These are phyloP conservation scores for Endothia cerciana DNA, from an alignment of 2,329 filamentous ascomycete genomes.

Conservation along the genomic window DNA sequence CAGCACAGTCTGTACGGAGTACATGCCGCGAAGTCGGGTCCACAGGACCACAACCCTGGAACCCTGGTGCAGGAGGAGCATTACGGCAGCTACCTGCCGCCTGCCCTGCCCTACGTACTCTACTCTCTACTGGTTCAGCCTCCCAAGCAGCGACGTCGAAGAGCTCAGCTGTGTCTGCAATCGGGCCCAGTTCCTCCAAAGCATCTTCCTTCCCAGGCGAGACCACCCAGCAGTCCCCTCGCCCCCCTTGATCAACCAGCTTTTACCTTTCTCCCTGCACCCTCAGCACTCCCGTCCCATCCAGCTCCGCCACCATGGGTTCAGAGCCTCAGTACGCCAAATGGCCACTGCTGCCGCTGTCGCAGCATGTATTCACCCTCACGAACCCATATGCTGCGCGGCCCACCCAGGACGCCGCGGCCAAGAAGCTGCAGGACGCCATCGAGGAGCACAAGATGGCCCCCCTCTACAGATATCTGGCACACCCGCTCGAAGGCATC, in stretches of 20 bases:
- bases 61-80: constrained; percentile 17
- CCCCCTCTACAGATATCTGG: constrained; percentile 81
- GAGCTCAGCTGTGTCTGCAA: constrained; percentile 17
- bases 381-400: constrained; percentile 76
- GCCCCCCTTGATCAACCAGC: not conserved
- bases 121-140: no score
- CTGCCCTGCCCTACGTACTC: constrained; percentile 13
- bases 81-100: constrained; percentile 28
- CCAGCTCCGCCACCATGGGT: constrained; percentile 59
- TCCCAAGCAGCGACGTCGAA: constrained; percentile 22
- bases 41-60: not conserved
- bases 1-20: not conserved
- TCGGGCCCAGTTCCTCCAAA: constrained; percentile 4
- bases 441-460: constrained; percentile 86
- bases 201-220: constrained; percentile 14
- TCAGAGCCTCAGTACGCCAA: constrained; percentile 85
- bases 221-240: not conserved
- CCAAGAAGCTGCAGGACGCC: constrained; percentile 78
- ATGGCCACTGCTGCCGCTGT: constrained; percentile 79
- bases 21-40: not conserved
- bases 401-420: constrained; percentile 68
- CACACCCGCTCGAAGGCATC: constrained; percentile 80
- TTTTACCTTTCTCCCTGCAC: not conserved
- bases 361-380: constrained; percentile 85
- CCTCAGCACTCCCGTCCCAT: not conserved